These are phyloP conservation scores for Macrotyloma uniflorum DNA, from an alignment of 306 rosid genomes.

Conservation along the genomic window DNA sequence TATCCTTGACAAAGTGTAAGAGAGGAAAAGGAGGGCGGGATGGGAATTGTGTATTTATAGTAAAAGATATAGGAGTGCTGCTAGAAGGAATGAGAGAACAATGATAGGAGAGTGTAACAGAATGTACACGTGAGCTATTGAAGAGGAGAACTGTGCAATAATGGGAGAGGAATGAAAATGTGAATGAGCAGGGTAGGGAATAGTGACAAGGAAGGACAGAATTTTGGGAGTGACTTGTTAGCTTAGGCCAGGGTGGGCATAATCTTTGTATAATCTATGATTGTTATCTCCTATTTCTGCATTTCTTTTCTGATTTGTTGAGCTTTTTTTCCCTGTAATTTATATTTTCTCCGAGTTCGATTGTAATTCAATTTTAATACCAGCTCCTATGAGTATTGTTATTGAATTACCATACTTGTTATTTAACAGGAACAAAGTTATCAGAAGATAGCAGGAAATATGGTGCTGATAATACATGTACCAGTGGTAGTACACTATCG, in stretches of 20 bases:
- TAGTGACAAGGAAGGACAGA: not conserved
- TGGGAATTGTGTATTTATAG: not conserved
- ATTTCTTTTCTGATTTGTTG: constrained; percentile 23
- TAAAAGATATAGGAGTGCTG: constrained; percentile 11
- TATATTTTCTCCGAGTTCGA: constrained; percentile 3
- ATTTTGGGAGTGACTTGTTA: constrained; percentile 4
- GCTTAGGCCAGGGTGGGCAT: constrained; percentile 20
- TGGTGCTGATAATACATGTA: constrained; percentile 95
- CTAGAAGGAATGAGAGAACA: not conserved
- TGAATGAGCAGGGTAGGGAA: not conserved
- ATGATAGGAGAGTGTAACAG: not conserved
- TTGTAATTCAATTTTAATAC: not conserved
- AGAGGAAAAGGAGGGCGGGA: not conserved
- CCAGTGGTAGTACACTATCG: constrained; percentile 81
- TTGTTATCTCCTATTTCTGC: constrained; percentile 24
- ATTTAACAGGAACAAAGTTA: constrained; percentile 82
- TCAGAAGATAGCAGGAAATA: constrained; percentile 98
- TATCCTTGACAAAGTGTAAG: not conserved
- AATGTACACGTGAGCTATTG: not conserved
- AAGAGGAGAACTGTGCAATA: constrained; percentile 4
- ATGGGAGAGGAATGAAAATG: not conserved
- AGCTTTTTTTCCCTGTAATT: not conserved
- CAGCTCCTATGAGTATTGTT: constrained; percentile 3
- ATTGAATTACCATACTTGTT: constrained; percentile 37
- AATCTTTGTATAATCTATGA: constrained; percentile 2